Evolutionary conservation across 768 basidiomycete species (phyloP), one percentile per base, ranked within the genome.

Genomic region (Kwoniella pini): DNA sequence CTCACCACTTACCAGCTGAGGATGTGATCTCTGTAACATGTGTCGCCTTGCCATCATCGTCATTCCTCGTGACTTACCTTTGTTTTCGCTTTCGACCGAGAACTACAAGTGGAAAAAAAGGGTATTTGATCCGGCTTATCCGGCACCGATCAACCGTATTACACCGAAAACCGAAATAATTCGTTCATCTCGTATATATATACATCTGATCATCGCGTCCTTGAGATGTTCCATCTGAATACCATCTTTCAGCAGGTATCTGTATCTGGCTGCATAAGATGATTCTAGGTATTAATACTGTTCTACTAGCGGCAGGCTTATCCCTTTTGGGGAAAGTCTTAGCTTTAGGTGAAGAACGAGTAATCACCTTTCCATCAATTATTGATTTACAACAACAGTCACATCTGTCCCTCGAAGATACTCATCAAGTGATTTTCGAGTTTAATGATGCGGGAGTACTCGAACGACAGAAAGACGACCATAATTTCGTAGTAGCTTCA

Each of bases 321-420:
- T 38, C 55, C n/a, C 33, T 48, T 17, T 30, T 58, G n/a, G 57
- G 50, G 10, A 39, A 38, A 11, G 59, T 54, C 0, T 11, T 53
- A 21, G 52, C 52, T 46, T 42, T 61, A 21, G 59, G 59, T 12
- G 59, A 61, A 27, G 59, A 61, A 28, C 31, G 31, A 38, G 59
- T 61, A 12, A 48, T 61, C 33, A 22, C 44, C 22, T 61, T 61
- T 36, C 59, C 59, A 28, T 10, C 52, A 7, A 6, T 48, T 2
- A 2, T 15, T n/a, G 52, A 54, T 22, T 40, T 60, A 17, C 39
- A 49, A 3, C 9, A 42, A 42, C 19, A 42, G 4, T 15, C 3
- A 22, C 49, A 22, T 22, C 57, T 31, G 2, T 7, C 19, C 17
- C 5, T 51, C 42, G n/a, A 39, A 9, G 48, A 51, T 12, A 12